phyloP scores from a whole-genome alignment of 495 filamentous ascomycete genomes.

The Penicillium angulare region DNA sequence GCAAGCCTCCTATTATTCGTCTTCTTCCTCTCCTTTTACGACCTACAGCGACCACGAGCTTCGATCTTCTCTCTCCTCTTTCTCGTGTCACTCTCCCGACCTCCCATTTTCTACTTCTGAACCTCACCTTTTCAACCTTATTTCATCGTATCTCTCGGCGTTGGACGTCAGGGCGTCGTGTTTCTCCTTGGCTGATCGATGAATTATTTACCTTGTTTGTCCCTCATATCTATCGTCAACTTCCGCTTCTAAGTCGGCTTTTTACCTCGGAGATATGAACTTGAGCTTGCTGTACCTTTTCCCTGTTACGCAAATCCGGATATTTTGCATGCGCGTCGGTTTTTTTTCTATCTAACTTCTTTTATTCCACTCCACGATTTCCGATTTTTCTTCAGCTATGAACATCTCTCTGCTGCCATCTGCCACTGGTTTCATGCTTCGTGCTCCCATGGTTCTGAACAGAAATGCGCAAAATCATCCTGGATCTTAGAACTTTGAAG shows the following conservation, averaged over 20 bases:
- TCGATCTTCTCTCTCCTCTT: conserved; percentile 17
- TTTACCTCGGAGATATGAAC: conserved; percentile 12
- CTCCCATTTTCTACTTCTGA: conserved; percentile 17
- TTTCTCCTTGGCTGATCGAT: conserved; percentile 38
- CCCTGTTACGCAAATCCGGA: conserved; percentile 7
- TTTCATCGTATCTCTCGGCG: conserved; percentile 46
- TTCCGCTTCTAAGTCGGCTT: neutral
- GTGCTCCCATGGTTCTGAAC: neutral
- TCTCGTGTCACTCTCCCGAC: conserved; percentile 13
- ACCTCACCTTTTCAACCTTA: conserved; percentile 32
- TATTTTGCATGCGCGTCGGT: conserved; percentile 7
- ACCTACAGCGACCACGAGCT: conserved; percentile 23
- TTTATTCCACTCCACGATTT: neutral
- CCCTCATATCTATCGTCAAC: conserved; percentile 7
- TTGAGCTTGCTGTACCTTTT: conserved; percentile 19
- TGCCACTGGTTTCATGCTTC: conserved; percentile 3
- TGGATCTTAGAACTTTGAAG: conserved; percentile 21
- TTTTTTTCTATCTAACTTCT: neutral
- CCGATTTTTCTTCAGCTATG: conserved; percentile 1
- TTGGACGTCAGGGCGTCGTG: conserved; percentile 49
- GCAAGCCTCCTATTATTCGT: conserved; percentile 12
- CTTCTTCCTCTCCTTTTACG: conserved; percentile 28
- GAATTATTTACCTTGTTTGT: conserved; percentile 24
- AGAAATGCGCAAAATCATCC: conserved; percentile 8
- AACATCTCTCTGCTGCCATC: conserved; percentile 6